Conservation (phyloP, 108 stramenopile species). For the Nitzschia sp. region DNA sequence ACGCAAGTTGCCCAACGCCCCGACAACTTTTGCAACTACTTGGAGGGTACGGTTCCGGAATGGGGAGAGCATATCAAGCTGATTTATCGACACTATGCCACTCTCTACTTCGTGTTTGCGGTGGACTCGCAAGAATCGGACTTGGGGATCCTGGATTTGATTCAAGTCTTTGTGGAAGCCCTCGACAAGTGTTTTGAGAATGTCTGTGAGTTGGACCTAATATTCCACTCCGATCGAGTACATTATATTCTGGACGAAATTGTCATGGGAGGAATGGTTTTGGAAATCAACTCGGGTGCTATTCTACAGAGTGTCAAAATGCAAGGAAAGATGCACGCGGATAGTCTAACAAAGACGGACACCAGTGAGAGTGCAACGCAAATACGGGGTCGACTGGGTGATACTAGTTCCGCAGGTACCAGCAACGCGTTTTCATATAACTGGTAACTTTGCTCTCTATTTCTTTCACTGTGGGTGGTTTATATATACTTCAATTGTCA, state of each 20-base stretch:
- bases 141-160: constrained; percentile 98
- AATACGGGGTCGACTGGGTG: constrained; percentile 47
- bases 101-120: constrained; percentile 98
- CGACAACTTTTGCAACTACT: constrained; percentile 98
- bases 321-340: constrained; percentile 88
- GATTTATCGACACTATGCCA: constrained; percentile 99
- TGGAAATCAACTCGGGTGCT: constrained; percentile 94
- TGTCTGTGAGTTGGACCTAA: constrained; percentile 99
- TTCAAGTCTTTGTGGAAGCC: constrained; percentile 99
- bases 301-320: constrained; percentile 93
- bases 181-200: constrained; percentile 99
- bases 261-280: constrained; percentile 99
- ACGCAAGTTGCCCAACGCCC: constrained; percentile 94
- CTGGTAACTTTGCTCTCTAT: constrained; percentile 26
- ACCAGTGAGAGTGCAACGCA: constrained; percentile 38
- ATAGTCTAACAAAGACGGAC: constrained; percentile 61
- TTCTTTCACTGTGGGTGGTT: too few species aligned
- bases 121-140: constrained; percentile 97
- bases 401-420: constrained; percentile 23
- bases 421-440: constrained; percentile 38
- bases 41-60: constrained; percentile 94
- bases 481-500: too few species aligned
- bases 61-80: constrained; percentile 97
- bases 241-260: constrained; percentile 94
- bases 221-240: constrained; percentile 96